Evolutionary conservation across 352 stramenopile species (phyloP).

Genomic region (Thraustochytrium sp.): DNA sequence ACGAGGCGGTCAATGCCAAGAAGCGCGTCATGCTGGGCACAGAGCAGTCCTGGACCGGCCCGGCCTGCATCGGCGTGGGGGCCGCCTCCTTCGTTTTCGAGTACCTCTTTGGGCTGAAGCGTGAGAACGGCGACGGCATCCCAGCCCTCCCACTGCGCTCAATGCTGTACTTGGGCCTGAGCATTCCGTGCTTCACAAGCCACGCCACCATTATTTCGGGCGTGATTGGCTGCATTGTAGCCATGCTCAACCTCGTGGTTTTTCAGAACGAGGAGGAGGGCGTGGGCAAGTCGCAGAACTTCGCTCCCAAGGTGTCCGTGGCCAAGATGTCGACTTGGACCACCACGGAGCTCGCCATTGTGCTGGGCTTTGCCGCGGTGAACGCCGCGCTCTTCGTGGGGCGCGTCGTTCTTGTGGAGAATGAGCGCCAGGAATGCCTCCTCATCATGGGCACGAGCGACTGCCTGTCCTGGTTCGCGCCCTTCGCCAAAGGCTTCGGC

Average conservation of each 20-base stretch:
- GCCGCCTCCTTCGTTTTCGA: conserved; percentile 9
- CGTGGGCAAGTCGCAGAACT: background rate
- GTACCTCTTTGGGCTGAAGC: conserved; percentile 19
- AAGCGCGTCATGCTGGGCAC: conserved; percentile 19
- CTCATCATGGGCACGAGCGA: background rate
- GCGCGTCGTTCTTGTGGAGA: background rate
- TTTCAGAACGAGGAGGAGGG: conserved; percentile 19
- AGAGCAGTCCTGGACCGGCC: background rate
- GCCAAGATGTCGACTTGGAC: background rate
- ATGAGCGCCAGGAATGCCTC: background rate
- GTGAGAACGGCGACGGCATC: background rate
- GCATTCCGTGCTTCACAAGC: background rate
- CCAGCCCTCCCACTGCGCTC: background rate
- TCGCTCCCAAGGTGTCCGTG: background rate
- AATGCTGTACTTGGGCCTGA: conserved; percentile 12
- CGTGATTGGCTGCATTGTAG: conserved; percentile 8
- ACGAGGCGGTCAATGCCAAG: background rate
- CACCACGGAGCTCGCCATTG: background rate
- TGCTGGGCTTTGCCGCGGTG: background rate
- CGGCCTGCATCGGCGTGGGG: background rate
- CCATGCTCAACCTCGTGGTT: conserved; percentile 1
- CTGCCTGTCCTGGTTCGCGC: conserved; percentile 47
- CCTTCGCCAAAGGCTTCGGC: conserved; percentile 52
- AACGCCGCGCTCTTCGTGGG: background rate
- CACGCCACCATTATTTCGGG: conserved; percentile 27